Conservation (phyloP, 495 filamentous ascomycete genomes). For the Xylaria bambusicola region DNA sequence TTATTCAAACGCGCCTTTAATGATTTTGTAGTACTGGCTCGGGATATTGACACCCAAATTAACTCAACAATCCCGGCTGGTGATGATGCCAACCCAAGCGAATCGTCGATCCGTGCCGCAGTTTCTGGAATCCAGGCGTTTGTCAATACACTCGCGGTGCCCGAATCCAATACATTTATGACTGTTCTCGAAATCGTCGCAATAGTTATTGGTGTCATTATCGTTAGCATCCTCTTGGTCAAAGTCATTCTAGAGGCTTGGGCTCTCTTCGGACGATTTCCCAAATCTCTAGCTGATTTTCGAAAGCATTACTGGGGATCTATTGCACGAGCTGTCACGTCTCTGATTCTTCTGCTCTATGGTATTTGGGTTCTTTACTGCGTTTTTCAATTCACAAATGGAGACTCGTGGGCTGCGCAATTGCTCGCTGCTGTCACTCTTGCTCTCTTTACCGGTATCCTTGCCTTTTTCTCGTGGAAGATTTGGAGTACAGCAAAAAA, state of each 20-base stretch:
- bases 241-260: constrained; percentile 92
- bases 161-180: constrained; percentile 93
- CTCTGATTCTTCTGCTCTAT: constrained; percentile 88
- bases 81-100: constrained; percentile 27
- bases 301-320: constrained; percentile 95
- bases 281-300: constrained; percentile 77
- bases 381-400: constrained; percentile 88
- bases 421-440: constrained; percentile 81
- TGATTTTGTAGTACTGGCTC: constrained; percentile 45
- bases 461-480: constrained; percentile 77
- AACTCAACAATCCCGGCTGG: constrained; percentile 46
- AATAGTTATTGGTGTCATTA: constrained; percentile 81
- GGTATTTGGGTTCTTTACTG: constrained; percentile 96
- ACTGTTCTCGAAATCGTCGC: constrained; percentile 87
- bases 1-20: constrained; percentile 59
- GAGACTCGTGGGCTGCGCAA: constrained; percentile 96
- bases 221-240: constrained; percentile 82
- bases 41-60: constrained; percentile 53
- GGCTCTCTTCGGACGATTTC: constrained; percentile 87
- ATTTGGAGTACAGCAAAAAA: constrained; percentile 77
- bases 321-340: constrained; percentile 83
- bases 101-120: constrained; percentile 37
- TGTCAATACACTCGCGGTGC: constrained; percentile 76
- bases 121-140: constrained; percentile 74
- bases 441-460: constrained; percentile 71